Evolutionary conservation across 768 basidiomycete species (phyloP).

Genomic region (Candolleomyces eurysporus): DNA sequence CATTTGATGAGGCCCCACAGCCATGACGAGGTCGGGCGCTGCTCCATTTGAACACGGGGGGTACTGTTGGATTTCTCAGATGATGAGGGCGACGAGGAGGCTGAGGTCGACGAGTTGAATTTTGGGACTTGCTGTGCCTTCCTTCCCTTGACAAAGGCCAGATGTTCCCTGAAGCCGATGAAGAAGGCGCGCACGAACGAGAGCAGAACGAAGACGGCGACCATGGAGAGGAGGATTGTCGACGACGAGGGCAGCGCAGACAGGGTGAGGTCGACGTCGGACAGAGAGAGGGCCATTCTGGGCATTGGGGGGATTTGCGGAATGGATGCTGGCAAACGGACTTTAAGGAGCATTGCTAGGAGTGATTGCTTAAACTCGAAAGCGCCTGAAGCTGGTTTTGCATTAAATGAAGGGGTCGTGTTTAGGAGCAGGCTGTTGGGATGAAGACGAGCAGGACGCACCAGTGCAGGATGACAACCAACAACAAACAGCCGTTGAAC

Average conservation of each 20-base stretch:
- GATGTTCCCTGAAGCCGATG: conserved; percentile 14
- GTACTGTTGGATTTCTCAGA: conserved; percentile 19
- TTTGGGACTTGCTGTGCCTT: conserved; percentile 4
- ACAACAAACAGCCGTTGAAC: background rate
- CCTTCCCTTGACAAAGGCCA: conserved; percentile 10
- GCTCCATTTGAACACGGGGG: background rate
- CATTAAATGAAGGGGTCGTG: background rate
- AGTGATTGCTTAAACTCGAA: background rate
- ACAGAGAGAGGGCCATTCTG: conserved; percentile 9
- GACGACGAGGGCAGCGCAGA: conserved; percentile 17
- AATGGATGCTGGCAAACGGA: conserved; percentile 7
- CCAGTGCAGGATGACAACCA: background rate
- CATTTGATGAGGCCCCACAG: conserved; percentile 29
- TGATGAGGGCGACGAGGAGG: conserved; percentile 18
- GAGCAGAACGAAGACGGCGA: conserved; percentile 25
- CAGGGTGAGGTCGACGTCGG: conserved; percentile 12
- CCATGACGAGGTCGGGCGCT: conserved; percentile 17
- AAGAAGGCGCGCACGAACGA: conserved; percentile 20
- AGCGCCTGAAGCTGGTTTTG: background rate
- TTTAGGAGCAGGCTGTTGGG: conserved; percentile 2
- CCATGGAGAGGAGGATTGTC: conserved; percentile 20
- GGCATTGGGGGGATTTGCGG: background rate
- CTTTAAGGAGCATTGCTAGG: conserved; percentile 6
- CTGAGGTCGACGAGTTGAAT: conserved; percentile 21
- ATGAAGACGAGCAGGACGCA: background rate